Evolutionary conservation across 805 yeast genomes (phyloP), one percentile per base, ranked within the genome.

Genomic region (Lipomyces kockii): DNA sequence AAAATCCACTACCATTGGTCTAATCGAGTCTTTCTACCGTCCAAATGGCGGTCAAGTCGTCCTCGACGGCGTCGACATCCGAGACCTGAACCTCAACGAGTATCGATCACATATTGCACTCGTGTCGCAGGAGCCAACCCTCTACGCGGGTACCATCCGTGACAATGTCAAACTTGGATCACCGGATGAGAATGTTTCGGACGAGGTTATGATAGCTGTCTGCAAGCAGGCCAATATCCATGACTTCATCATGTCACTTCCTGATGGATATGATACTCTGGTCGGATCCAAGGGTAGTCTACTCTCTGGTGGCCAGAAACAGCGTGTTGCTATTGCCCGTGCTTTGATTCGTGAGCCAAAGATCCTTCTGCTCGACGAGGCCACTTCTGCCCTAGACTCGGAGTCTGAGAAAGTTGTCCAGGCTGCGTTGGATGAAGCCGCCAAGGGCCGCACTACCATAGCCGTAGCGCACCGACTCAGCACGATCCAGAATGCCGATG

Each of bases 111-210:
- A 83, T 62, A 78, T 85, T 20, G 89, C 90, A 4, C 82, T 86
- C 56, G 91, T 87, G 5, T 87, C 84, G 70, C 91, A 87, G 75
- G 90, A 87, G 63, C 76, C 76, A n/a, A 74, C 74, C 11, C 80
- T 92, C 60, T 92, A 91, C 80, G 91, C 92, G 75, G 95, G 91
- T 64, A 83, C 94, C 0, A 89, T 92, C 53, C 78, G 86, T 74
- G 96, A 91, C 74, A 92, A 92, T 74, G 86, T 92, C 55, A 81
- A 90, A 67, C 67, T 80, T 66, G 77, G 77, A 34, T 56, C 75
- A 8, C 74, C 72, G 37, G 65, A 61, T 29, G 74, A 74, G 27
- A 60, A 58, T 61, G 80, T 81, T 64, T 56, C 79, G 56, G 77
- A 81, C 27, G 80, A 82, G 72, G 74, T 75, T 69, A 78, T 81